Evolutionary conservation across 2,329 filamentous ascomycete species (phyloP).

Genomic region (Diaporthe longicolla): DNA sequence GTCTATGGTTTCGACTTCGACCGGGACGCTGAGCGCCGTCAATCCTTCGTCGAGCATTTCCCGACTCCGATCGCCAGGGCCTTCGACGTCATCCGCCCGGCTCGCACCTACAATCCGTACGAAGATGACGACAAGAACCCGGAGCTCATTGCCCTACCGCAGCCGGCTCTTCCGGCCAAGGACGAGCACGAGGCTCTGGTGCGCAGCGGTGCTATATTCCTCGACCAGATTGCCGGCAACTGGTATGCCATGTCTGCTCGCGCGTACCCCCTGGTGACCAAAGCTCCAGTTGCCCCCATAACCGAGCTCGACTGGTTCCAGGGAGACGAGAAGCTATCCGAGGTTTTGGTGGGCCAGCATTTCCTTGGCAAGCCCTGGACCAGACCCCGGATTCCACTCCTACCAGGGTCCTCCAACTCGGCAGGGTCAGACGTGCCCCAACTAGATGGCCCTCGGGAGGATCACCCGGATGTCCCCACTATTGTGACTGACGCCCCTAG

Average conservation of each 20-base stretch:
- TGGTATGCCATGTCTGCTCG: slow-evolving; percentile 95
- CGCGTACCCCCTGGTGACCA: slow-evolving; percentile 87
- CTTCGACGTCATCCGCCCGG: slow-evolving; percentile 86
- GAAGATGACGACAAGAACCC: slow-evolving; percentile 74
- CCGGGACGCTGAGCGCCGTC: slow-evolving; percentile 62
- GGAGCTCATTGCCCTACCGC: slow-evolving; percentile 86
- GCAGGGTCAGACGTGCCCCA: slow-evolving; percentile 5
- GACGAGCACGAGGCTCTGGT: slow-evolving; percentile 65
- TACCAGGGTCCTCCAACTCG: slow-evolving; percentile 42
- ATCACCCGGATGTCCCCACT: slow-evolving; percentile 52
- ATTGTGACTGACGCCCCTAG: slow-evolving; percentile 42
- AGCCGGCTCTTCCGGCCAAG: slow-evolving; percentile 77
- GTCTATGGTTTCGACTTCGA: slow-evolving; percentile 85
- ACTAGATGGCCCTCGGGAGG: slow-evolving; percentile 44
- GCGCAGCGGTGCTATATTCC: slow-evolving; percentile 78
- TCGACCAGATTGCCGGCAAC: slow-evolving; percentile 89
- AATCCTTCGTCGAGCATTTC: slow-evolving; percentile 78
- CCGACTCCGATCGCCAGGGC: slow-evolving; percentile 86
- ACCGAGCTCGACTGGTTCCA: slow-evolving; percentile 62
- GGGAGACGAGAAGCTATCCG: slow-evolving; percentile 63
- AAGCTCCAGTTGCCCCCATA: slow-evolving; percentile 67
- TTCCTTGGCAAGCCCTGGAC: slow-evolving; percentile 64
- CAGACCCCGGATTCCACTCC: slow-evolving; percentile 43
- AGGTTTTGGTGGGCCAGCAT: slow-evolving; percentile 80
- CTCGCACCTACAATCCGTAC: slow-evolving; percentile 12